Conservation (phyloP, 441 rosid genomes). For the Brassica hybrid region DNA sequence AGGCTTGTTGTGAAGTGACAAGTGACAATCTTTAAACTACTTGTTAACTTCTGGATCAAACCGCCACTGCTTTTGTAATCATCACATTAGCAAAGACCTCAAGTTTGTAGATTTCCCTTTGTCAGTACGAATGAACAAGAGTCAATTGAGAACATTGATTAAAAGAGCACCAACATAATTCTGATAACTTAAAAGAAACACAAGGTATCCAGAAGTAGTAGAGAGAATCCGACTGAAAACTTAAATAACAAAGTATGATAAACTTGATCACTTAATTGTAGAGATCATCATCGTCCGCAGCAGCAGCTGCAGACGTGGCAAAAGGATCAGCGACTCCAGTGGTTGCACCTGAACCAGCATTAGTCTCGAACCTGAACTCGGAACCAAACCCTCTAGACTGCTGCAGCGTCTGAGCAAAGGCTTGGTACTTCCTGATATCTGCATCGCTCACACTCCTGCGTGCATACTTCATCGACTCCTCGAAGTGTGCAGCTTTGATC, state of each 20-base stretch:
- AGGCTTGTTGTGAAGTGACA: background rate
- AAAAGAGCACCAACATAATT: background rate
- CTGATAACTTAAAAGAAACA: slow-evolving; percentile 12
- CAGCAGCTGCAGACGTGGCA: slow-evolving; percentile 46
- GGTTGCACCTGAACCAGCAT: slow-evolving; percentile 45
- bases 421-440: too few species aligned
- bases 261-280: background rate
- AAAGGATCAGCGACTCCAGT: slow-evolving; percentile 52
- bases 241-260: background rate
- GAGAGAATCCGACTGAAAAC: slow-evolving; percentile 22
- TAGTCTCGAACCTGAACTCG: slow-evolving; percentile 54
- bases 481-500: too few species aligned
- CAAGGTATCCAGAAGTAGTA: slow-evolving; percentile 27
- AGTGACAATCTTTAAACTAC: too few species aligned
- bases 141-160: slow-evolving; percentile 12
- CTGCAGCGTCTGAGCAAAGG: too few species aligned
- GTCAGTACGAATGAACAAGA: background rate
- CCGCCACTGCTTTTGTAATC: too few species aligned
- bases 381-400: too few species aligned
- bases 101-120: too few species aligned
- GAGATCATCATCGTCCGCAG: slow-evolving; percentile 58
- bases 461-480: too few species aligned
- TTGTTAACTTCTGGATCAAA: too few species aligned
- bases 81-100: too few species aligned
- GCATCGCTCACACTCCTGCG: too few species aligned